These are phyloP conservation scores for Didymosphaeria variabile DNA, from an alignment of 2,329 filamentous ascomycete genomes.

Conservation along the genomic window DNA sequence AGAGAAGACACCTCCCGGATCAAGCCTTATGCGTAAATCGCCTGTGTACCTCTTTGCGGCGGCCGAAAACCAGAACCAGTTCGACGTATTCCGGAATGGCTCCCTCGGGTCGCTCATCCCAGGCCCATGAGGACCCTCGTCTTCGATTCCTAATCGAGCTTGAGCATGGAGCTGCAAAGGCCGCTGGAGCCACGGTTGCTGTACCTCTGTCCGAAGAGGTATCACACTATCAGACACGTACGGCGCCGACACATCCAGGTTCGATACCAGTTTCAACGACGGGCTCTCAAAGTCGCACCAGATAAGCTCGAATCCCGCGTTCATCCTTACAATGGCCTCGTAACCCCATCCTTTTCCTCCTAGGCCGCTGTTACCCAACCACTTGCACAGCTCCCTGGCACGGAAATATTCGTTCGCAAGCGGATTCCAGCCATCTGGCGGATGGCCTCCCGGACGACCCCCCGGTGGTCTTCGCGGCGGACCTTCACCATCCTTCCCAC, in stretches of 20 bases:
- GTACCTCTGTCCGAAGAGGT: not conserved
- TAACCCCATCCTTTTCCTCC: constrained; percentile 59
- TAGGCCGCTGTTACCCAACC: constrained; percentile 53
- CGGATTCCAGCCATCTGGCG: constrained; percentile 39
- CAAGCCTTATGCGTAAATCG: constrained; percentile 53
- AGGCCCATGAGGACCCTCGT: constrained; percentile 29
- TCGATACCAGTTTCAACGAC: constrained; percentile 54
- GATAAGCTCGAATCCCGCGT: constrained; percentile 63
- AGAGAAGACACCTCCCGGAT: constrained; percentile 56
- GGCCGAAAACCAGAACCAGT: constrained; percentile 54
- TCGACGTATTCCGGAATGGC: constrained; percentile 22
- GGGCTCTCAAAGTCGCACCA: constrained; percentile 61
- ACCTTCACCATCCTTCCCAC: constrained; percentile 3
- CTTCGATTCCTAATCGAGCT: constrained; percentile 16
- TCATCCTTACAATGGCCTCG: constrained; percentile 62
- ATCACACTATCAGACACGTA: not conserved
- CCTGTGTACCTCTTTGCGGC: constrained; percentile 57
- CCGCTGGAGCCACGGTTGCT: not conserved
- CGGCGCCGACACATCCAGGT: constrained; percentile 59
- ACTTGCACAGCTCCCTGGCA: constrained; percentile 58
- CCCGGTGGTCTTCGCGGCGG: constrained; percentile 5
- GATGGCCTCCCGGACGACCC: not conserved
- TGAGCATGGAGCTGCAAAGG: not conserved
- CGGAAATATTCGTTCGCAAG: constrained; percentile 59
- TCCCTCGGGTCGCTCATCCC: constrained; percentile 27